Base-by-base conservation (phyloP, 371 early-diverging fungal species). In the Capillidium rhysosporum region DNA sequence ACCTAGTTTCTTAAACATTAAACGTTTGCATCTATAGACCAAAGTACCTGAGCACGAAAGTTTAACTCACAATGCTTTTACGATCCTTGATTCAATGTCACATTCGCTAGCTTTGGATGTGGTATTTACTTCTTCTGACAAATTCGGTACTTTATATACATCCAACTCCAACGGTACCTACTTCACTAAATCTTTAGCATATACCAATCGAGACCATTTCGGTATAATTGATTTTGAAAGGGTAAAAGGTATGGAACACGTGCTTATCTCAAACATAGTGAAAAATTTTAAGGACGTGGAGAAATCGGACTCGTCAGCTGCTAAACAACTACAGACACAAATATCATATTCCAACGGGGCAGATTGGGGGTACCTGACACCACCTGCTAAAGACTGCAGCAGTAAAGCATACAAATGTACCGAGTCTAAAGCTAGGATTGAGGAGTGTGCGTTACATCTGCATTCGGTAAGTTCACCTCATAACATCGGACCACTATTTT, bases 211-310 rank as follows among this genome's bases (percentile, higher is more conserved):
- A 45, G 75, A 84, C 52, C 16, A 26, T 1, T 48, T 63, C 2
- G 94, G 91, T 16, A 65, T 68, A 21, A 82, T 91, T n/a, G 96
- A 93, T 58, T 85, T 88, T 64, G 93, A 92, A 66, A 75, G 84
- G 16, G 72, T 90, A 28, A 76, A 83, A 48, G 82, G 84, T 18
- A 73, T 86, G 7, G 79, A 84, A 54, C 91, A 90, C 18, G 76
- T 91, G 2, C 66, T 88, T 41, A 61, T 92, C 1, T 85, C 87
- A 40, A 95, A 95, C 55, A 62, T 78, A 21, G 83, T 91, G 1
- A 56, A 65, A 39, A 87, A 89, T 61, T 79, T 79, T 66, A 61
- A 76, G 31, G 71, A 79, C 10, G 61, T 76, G 0, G 64, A 64
- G 3, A 60, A 64, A 18, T 58, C 66, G 16, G 61, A 57, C 26